Percentiles rank a stretch among this genome's conserved stretches.
These are phyloP conservation scores for Lyophyllum shimeji DNA, from an alignment of 768 basidiomycete species.

Conservation along the genomic window DNA sequence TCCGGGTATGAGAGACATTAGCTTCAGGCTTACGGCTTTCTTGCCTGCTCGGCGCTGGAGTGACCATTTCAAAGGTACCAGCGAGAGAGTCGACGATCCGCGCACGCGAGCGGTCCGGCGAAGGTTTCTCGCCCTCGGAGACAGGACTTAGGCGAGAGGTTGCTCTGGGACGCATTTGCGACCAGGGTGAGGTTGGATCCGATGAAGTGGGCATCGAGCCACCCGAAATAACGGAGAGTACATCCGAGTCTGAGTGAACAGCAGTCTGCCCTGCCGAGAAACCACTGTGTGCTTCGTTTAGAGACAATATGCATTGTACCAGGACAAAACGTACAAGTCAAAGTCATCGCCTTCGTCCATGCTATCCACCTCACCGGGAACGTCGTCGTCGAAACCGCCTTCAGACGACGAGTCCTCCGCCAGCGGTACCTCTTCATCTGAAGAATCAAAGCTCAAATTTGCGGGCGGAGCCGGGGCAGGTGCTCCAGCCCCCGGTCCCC, in stretches of 20 bases:
- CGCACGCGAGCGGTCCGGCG: slow-evolving; percentile 15
- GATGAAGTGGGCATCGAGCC: slow-evolving; percentile 59
- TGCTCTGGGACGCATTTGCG: slow-evolving; percentile 38
- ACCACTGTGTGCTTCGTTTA: slow-evolving; percentile 41
- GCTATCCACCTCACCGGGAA: slow-evolving; percentile 41
- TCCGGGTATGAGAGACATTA: slow-evolving; percentile 10
- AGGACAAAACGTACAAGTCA: slow-evolving; percentile 59
- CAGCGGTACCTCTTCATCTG: slow-evolving; percentile 45
- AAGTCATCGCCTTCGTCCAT: slow-evolving; percentile 74
- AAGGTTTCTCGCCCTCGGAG: slow-evolving; percentile 45
- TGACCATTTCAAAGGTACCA: slow-evolving; percentile 58
- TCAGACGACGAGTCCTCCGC: slow-evolving; percentile 50
- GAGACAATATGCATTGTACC: not conserved
- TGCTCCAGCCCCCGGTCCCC: slow-evolving; percentile 36
- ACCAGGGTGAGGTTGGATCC: slow-evolving; percentile 46
- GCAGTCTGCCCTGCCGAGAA: slow-evolving; percentile 63
- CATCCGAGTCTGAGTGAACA: slow-evolving; percentile 61
- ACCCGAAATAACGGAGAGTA: slow-evolving; percentile 56
- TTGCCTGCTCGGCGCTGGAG: slow-evolving; percentile 30
- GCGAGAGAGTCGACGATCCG: slow-evolving; percentile 27
- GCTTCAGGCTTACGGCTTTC: slow-evolving; percentile 20
- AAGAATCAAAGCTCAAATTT: slow-evolving; percentile 54
- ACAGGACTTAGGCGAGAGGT: slow-evolving; percentile 58
- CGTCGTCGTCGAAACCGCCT: slow-evolving; percentile 51
- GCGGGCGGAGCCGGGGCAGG: slow-evolving; percentile 34